Evolutionary conservation across 805 yeast genomes (phyloP).

Genomic region (Metschnikowia continentalis): DNA sequence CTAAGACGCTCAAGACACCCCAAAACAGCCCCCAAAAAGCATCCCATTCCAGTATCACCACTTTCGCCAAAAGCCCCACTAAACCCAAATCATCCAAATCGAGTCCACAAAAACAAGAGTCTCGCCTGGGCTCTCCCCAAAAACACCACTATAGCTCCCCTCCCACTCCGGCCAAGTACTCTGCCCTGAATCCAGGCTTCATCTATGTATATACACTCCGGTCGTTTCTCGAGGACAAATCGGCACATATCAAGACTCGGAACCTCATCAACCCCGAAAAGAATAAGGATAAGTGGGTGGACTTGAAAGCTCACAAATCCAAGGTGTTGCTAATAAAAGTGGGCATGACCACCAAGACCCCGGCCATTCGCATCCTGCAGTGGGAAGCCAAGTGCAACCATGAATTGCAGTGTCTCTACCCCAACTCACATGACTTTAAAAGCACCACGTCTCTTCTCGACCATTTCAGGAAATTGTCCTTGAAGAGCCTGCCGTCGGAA

Average conservation of each 20-base stretch:
- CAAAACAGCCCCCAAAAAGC: no score
- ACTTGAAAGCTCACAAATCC: constrained; percentile 34
- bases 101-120: not conserved
- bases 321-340: constrained; percentile 44
- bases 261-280: constrained; percentile 20
- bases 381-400: constrained; percentile 54
- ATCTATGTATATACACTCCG: constrained; percentile 49
- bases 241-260: constrained; percentile 37
- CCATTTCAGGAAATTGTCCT: constrained; percentile 7
- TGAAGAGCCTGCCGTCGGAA: constrained; percentile 2
- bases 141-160: not conserved
- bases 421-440: constrained; percentile 17
- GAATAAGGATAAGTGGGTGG: constrained; percentile 25
- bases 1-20: no score
- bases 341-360: constrained; percentile 50
- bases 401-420: constrained; percentile 37
- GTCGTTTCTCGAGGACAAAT: constrained; percentile 30
- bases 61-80: no score
- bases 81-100: not conserved
- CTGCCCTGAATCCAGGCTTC: constrained; percentile 28
- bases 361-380: constrained; percentile 40
- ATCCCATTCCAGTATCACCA: no score
- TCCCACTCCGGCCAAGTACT: not conserved
- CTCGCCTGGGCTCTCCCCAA: not conserved
- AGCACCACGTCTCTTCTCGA: constrained; percentile 7